Evolutionary conservation across 345 rosid species (phyloP), one percentile per base, ranked within the genome.

Genomic region (Mercurialis annua): DNA sequence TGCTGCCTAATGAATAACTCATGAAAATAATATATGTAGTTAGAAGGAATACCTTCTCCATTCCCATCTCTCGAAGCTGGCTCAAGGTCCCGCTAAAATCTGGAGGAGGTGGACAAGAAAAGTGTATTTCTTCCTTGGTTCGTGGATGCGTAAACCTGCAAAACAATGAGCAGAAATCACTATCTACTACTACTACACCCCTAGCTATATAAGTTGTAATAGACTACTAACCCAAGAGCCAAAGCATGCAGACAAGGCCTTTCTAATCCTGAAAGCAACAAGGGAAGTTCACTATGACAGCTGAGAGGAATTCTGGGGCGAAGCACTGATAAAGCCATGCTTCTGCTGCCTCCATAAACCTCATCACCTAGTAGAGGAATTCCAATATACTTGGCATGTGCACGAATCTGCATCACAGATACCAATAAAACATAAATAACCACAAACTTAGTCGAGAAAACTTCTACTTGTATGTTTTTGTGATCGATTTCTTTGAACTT

Each of bases 241-340:
- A 86, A 38, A 59, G 96, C 98, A 81, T 94, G 99, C 62, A 91
- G 96, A 68, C 87, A 91, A 59, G 99, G 99, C 75, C 99, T 85
- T 60, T 91, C 92, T 65, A 94, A 64, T 79, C 60, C 74, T 12
- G 96, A 86, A 53, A 91, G 70, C 68, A 86, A 54, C 44, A 67
- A 74, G 15, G 81, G 20, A 67, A 87, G 83, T 66, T 80, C 69
- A 52, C 68, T 75, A 23, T 77, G 85, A 64, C 20, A 59, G 76
- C 74, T 80, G 6, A 81, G 71, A 17, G 81, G 71, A 56, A 75
- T 81, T 80, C 79, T 80, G 18, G 84, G 81, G 70, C 77, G 89
- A 61, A 94, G 84, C 69, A 89, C 76, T 64, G 95, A 94, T 76
- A 78, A 55, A n/a, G 88, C 93, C 95, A 87, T 71, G 81, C 77